These are phyloP conservation scores for Pulveroboletus sp. DNA, from an alignment of 1,284 basidiomycete genomes.

Conservation along the genomic window DNA sequence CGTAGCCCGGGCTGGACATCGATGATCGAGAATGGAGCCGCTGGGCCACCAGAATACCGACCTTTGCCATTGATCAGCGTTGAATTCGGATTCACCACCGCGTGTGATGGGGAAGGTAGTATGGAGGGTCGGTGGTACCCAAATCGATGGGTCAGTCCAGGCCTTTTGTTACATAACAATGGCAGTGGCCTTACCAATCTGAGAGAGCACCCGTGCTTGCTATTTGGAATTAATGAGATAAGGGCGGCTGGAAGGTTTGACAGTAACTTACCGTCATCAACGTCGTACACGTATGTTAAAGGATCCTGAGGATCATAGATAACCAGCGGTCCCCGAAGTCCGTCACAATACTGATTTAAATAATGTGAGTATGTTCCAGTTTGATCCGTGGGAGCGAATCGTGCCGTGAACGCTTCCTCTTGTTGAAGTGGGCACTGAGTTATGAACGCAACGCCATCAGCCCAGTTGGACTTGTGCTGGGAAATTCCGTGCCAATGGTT, in stretches of 20 bases:
- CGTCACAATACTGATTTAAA: constrained; percentile 40
- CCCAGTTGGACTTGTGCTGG: constrained; percentile 31
- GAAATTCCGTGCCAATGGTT: constrained; percentile 36
- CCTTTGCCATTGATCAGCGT: constrained; percentile 49
- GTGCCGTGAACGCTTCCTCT: constrained; percentile 21
- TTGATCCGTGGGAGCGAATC: constrained; percentile 21
- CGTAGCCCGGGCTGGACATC: constrained; percentile 24
- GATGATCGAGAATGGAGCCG: constrained; percentile 33
- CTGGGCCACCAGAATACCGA: constrained; percentile 35
- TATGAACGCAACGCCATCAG: constrained; percentile 30
- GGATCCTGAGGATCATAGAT: constrained; percentile 40
- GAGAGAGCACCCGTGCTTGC: constrained; percentile 30
- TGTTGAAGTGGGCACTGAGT: constrained; percentile 35
- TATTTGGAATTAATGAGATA: constrained; percentile 4
- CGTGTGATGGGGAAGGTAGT: constrained; percentile 13
- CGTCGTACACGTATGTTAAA: constrained; percentile 32
- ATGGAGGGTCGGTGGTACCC: constrained; percentile 24
- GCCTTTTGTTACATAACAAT: background rate
- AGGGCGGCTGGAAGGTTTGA: background rate
- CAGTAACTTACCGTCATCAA: constrained; percentile 34
- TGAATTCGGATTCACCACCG: constrained; percentile 29
- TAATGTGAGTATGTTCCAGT: constrained; percentile 33
- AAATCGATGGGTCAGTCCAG: background rate
- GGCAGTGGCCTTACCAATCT: constrained; percentile 25
- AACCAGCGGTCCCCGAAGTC: constrained; percentile 41